These are phyloP conservation scores for Aspergillus biplanus DNA, from an alignment of 495 filamentous ascomycete genomes.

Conservation along the genomic window DNA sequence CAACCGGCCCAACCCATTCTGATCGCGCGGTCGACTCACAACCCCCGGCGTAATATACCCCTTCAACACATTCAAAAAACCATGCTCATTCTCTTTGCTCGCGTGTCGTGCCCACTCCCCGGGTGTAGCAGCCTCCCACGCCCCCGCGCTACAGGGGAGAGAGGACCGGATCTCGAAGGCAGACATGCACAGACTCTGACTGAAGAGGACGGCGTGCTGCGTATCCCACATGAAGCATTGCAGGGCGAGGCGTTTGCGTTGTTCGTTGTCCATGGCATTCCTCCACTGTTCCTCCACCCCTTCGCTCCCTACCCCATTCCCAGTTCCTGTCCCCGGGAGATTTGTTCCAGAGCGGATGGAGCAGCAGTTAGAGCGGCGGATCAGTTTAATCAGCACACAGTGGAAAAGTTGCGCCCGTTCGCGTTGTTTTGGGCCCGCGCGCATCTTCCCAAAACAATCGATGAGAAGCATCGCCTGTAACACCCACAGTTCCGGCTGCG, in stretches of 20 bases:
- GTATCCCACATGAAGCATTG: conserved; percentile 65
- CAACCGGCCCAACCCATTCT: conserved; percentile 52
- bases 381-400: conserved; percentile 60
- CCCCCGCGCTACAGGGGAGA: conserved; percentile 47
- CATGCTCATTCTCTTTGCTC: conserved; percentile 26
- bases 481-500: conserved; percentile 55
- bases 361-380: conserved; percentile 58
- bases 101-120: conserved; percentile 47
- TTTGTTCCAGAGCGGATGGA: conserved; percentile 27
- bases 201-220: conserved; percentile 59
- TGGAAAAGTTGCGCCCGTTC: conserved; percentile 60
- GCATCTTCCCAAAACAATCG: conserved; percentile 61
- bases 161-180: conserved; percentile 57
- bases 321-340: no score
- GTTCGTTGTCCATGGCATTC: conserved; percentile 53
- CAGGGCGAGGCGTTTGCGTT: conserved; percentile 56
- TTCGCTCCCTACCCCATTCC: not conserved
- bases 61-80: conserved; percentile 54
- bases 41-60: conserved; percentile 46
- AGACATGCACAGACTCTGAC: conserved; percentile 61
- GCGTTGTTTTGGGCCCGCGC: conserved; percentile 58
- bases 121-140: conserved; percentile 56
- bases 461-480: conserved; percentile 61
- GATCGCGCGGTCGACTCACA: conserved; percentile 31
- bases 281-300: conserved; percentile 43